Base-by-base conservation (phyloP, 805 yeast genomes). In the Phaffomyces antillensis region DNA sequence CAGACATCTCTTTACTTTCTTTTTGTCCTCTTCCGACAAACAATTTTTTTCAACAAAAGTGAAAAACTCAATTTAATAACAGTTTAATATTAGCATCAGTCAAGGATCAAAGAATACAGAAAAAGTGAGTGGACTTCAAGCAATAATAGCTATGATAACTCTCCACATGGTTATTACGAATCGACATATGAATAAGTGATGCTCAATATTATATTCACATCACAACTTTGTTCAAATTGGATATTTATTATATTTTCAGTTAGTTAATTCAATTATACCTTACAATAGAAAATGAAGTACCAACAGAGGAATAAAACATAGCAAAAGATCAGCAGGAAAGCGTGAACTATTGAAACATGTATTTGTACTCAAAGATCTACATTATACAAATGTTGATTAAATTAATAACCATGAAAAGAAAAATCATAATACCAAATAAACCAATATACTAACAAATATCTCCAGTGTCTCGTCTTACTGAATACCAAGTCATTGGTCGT, bases 401-500 rank as follows among this genome's bases (percentile, higher is more conserved):
- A 28, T 9, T 10, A 28, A 10, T 28, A 28, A 11, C 30, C 30
- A 10, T 5, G 13, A 28, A 28, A 28, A 9, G 8, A 5, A 8
- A 7, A 5, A 31, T 37, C 9, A 23, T 7, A 7, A 12, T 18
- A 5, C 4, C 20, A 9, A 13, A 13, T 10, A 23, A 18, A 16
- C 16, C 12, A 24, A 20, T 4, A 36, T 38, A 48, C 49, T 47
- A 45, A 46, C 52, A 35, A 49, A 13, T 39, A 15, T 34, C 16
- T 9, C 7, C 47, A 78, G 83, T 89, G 96, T 86, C 96, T 78
- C 89, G 93, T 82, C 85, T 90, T 75, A 86, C 83, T 82, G 98
- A 91, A 84, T 91, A 90, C 81, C 96, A 93, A 83, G 97, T 93
- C 73, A 93, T 93, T 76, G 99, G 99, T 78, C 96, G 99, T 79